These are phyloP conservation scores for Bretschneidera sinensis DNA, from an alignment of 345 rosid species.

Conservation along the genomic window DNA sequence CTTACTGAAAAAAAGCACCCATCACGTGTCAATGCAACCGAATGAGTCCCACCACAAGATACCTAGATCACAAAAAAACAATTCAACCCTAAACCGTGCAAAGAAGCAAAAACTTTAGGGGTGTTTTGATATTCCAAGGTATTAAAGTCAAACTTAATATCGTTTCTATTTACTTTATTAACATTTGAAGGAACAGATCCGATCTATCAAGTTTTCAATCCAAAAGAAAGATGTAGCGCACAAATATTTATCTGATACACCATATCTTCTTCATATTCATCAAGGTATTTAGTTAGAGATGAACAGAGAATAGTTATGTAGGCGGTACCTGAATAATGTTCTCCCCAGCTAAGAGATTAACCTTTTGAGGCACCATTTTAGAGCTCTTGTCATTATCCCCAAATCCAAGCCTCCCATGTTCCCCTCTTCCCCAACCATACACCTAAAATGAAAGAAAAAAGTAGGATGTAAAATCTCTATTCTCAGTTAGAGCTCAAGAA, in stretches of 20 bases:
- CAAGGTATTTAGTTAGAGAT: not conserved
- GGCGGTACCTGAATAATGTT: constrained; percentile 62
- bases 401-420: constrained; percentile 97
- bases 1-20: constrained; percentile 93
- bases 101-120: not conserved
- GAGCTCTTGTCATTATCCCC: constrained; percentile 99
- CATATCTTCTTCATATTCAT: not conserved
- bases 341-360: constrained; percentile 78
- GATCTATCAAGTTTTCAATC: not conserved
- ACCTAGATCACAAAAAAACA: constrained; percentile 41
- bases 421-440: constrained; percentile 99
- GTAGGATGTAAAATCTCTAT: not conserved
- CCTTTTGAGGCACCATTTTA: constrained; percentile 96
- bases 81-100: constrained; percentile 2
- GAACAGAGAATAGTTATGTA: not conserved
- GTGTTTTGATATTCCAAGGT: no score
- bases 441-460: constrained; percentile 42
- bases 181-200: no score
- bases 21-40: constrained; percentile 83
- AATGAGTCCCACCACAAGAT: constrained; percentile 99
- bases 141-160: no score
- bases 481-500: not conserved
- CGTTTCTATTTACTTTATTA: no score
- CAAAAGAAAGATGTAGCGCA: not conserved
- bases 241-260: not conserved